These are phyloP conservation scores for Apiotrichum veenhuisii DNA, from an alignment of 1,284 basidiomycete species.

Conservation along the genomic window DNA sequence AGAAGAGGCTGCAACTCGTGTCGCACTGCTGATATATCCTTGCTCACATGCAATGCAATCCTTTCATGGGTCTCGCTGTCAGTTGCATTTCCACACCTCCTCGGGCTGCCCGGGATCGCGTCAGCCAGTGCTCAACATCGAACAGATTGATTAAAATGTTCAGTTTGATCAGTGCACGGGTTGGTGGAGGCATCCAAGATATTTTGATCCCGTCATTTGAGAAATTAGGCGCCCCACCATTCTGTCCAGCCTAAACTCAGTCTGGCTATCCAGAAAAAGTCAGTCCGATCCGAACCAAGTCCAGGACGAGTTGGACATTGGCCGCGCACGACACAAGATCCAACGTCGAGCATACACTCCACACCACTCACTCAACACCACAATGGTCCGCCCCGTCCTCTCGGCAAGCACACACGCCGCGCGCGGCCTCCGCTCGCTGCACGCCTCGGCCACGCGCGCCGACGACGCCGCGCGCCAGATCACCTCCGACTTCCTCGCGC, in stretches of 20 bases:
- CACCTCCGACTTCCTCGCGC: conserved; percentile 21
- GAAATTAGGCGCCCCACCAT: too few relatives aligned
- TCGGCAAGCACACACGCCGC: not conserved
- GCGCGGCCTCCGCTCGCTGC: conserved; percentile 5
- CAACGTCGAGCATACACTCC: not conserved
- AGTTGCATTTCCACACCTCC: too few relatives aligned
- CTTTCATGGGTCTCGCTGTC: too few relatives aligned
- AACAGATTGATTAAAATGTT: too few relatives aligned
- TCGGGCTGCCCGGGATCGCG: too few relatives aligned
- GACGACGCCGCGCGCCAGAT: conserved; percentile 10
- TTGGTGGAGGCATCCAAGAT: too few relatives aligned
- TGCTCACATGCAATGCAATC: too few relatives aligned
- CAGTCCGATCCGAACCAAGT: not conserved
- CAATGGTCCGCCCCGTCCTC: not conserved
- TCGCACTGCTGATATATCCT: too few relatives aligned
- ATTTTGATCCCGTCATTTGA: too few relatives aligned
- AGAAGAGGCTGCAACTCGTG: too few relatives aligned
- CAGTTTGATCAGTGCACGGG: too few relatives aligned
- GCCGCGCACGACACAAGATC: not conserved
- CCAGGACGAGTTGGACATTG: not conserved
- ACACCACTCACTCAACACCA: not conserved
- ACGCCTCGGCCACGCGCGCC: conserved; percentile 5
- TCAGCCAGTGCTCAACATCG: too few relatives aligned
- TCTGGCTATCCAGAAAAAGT: not conserved
- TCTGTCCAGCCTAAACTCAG: not conserved